Conservation (phyloP, 129 eudicot species). For the Cynara cardunculus region DNA sequence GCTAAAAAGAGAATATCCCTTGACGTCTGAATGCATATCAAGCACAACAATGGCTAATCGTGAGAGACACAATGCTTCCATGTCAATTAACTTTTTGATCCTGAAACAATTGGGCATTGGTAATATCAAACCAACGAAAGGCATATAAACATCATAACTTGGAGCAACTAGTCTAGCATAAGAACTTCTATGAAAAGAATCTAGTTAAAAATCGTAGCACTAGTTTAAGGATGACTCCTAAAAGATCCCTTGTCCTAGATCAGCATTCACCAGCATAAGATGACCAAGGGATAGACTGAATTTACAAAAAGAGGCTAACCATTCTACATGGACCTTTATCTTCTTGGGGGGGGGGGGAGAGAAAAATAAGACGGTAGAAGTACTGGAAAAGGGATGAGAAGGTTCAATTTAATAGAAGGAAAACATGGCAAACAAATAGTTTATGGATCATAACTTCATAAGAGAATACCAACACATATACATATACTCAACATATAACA, state of each 20-base stretch:
- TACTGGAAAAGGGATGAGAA: neutral
- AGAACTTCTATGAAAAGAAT: neutral
- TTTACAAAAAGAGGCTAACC: neutral
- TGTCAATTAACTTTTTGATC: conserved; percentile 80
- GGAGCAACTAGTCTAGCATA: conserved; percentile 2
- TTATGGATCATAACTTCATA: too few relatives aligned
- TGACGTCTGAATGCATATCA: conserved; percentile 84
- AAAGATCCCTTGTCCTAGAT: neutral
- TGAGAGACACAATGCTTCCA: conserved; percentile 78
- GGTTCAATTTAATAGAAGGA: neutral
- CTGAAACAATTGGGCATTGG: conserved; percentile 34
- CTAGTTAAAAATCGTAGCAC: neutral
- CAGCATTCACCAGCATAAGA: neutral
- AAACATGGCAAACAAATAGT: neutral
- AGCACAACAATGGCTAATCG: conserved; percentile 70
- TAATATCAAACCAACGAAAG: neutral
- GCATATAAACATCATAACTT: conserved; percentile 1
- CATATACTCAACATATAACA: neutral
- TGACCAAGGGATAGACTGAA: neutral
- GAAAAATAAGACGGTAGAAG: neutral
- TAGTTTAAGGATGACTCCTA: neutral
- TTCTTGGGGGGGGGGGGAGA: neutral
- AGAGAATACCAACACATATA: neutral
- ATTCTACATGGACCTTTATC: neutral
- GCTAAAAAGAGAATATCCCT: conserved; percentile 81